These are phyloP conservation scores for Colletotrichum lindemuthianum DNA, from an alignment of 2,329 filamentous ascomycete genomes.

Conservation along the genomic window DNA sequence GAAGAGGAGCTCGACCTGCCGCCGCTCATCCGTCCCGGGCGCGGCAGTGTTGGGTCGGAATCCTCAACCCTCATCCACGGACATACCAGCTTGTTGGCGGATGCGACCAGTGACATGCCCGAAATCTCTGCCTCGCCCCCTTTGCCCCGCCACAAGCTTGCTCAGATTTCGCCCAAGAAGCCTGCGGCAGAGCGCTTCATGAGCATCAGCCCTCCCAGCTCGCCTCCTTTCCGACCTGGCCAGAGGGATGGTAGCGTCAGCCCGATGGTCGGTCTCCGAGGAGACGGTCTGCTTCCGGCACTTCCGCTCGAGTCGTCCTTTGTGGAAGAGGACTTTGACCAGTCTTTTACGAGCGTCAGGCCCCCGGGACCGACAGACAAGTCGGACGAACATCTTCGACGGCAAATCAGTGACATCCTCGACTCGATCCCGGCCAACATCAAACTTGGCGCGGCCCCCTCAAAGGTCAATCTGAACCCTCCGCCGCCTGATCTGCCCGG, in stretches of 20 bases:
- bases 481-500: conserved; percentile 67
- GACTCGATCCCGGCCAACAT: conserved; percentile 83
- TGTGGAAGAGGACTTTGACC: conserved; percentile 59
- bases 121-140: conserved; percentile 58
- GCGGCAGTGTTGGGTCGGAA: conserved; percentile 46
- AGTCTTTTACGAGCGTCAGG: conserved; percentile 46
- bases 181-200: conserved; percentile 41
- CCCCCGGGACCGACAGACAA: conserved; percentile 50
- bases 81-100: conserved; percentile 50
- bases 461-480: conserved; percentile 64
- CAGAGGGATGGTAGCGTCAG: conserved; percentile 26
- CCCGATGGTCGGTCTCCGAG: conserved; percentile 28
- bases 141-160: conserved; percentile 43
- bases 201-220: conserved; percentile 59
- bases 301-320: conserved; percentile 57
- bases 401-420: conserved; percentile 83
- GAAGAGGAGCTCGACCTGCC: conserved; percentile 49
- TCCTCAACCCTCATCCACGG: conserved; percentile 52
- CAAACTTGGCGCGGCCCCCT: conserved; percentile 68
- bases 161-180: conserved; percentile 12
- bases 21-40: conserved; percentile 45
- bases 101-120: conserved; percentile 53
- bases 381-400: conserved; percentile 76
- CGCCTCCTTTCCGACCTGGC: conserved; percentile 49
- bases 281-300: conserved; percentile 43